These are phyloP conservation scores for Gynostemma pentaphyllum DNA, from an alignment of 306 rosid species.

Conservation along the genomic window DNA sequence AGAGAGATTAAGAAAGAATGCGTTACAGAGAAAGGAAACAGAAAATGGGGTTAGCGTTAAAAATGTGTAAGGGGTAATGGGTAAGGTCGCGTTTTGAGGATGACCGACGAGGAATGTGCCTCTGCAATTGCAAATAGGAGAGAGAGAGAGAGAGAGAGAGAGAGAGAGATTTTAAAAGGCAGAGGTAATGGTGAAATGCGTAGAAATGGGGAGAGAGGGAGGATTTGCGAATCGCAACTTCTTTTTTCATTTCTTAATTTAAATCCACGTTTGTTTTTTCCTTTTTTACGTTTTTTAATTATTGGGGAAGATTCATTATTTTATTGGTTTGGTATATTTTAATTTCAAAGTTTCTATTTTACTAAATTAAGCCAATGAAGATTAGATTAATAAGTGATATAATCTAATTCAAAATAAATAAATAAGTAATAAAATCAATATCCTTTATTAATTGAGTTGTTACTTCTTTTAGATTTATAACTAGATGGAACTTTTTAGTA, in stretches of 20 bases:
- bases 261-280: not conserved
- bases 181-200: not conserved
- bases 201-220: not conserved
- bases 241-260: not conserved
- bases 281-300: not conserved
- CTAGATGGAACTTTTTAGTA: too few relatives aligned
- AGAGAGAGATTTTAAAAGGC: not conserved
- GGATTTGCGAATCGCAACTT: not conserved
- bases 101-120: conserved; percentile 8
- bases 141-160: not conserved
- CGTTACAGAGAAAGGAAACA: not conserved
- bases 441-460: too few relatives aligned
- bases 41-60: not conserved
- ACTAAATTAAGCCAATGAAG: too few relatives aligned
- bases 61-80: too few relatives aligned
- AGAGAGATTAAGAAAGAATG: not conserved
- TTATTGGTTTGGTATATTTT: too few relatives aligned
- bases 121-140: not conserved
- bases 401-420: too few relatives aligned
- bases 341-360: too few relatives aligned
- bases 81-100: conserved; percentile 4
- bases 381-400: too few relatives aligned
- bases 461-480: too few relatives aligned
- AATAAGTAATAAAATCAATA: too few relatives aligned
- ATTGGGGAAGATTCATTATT: too few relatives aligned